These are phyloP conservation scores for Paraconiothyrium sp. DNA, from an alignment of 2,329 filamentous ascomycete species.

Conservation along the genomic window DNA sequence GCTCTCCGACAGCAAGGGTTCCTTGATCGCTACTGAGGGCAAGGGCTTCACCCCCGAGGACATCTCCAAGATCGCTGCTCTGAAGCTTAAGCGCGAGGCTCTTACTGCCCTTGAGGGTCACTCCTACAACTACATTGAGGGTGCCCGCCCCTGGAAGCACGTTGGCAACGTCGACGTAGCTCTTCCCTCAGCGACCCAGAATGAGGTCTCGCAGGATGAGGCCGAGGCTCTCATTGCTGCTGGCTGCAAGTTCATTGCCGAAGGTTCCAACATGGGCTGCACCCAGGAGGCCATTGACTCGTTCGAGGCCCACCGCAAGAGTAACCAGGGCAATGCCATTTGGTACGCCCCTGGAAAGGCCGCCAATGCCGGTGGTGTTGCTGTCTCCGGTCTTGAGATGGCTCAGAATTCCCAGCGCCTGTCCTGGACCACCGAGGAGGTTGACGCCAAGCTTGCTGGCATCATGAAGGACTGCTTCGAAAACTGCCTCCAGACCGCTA, in stretches of 20 bases:
- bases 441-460: constrained; percentile 86
- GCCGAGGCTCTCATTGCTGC: constrained; percentile 80
- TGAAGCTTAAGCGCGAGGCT: constrained; percentile 88
- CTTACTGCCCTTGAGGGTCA: constrained; percentile 76
- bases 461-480: constrained; percentile 97
- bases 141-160: constrained; percentile 90
- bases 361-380: constrained; percentile 96
- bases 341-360: constrained; percentile 98
- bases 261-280: constrained; percentile 99
- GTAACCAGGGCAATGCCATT: constrained; percentile 75
- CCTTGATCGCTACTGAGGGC: constrained; percentile 77
- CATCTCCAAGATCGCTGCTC: constrained; percentile 77
- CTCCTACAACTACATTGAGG: constrained; percentile 86
- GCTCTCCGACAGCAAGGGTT: constrained; percentile 90
- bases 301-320: constrained; percentile 81
- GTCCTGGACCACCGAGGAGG: constrained; percentile 87
- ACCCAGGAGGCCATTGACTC: constrained; percentile 93
- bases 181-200: constrained; percentile 94
- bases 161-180: constrained; percentile 90
- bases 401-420: constrained; percentile 93
- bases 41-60: constrained; percentile 80
- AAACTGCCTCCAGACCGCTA: constrained; percentile 86
- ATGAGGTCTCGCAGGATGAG: constrained; percentile 94
- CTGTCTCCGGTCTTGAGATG: constrained; percentile 98
- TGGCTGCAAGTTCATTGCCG: constrained; percentile 86